Conservation (phyloP, 352 stramenopile species). For the Phytophthora ramorum region DNA sequence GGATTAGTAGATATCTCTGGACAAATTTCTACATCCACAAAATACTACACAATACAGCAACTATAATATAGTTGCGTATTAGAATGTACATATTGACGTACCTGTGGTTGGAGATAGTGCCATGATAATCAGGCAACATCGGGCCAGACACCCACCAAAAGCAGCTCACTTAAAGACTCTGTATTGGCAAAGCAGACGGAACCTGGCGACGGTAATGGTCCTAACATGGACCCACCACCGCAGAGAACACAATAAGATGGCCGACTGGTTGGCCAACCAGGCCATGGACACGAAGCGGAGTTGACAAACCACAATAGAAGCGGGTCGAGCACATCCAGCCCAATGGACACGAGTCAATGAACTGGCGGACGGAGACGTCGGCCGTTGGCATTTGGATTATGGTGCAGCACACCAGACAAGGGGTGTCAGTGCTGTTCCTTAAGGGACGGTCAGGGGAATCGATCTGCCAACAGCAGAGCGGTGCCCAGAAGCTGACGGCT, state of each 20-base stretch:
- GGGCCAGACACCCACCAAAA: neutral
- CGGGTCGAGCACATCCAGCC: neutral
- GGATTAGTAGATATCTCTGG: no score
- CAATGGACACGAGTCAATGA: neutral
- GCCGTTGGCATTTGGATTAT: neutral
- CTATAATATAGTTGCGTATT: no score
- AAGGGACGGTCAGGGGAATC: neutral
- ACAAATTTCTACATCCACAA: no score
- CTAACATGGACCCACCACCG: conserved; percentile 2
- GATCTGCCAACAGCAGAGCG: neutral
- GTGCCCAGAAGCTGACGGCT: neutral
- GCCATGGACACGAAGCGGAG: conserved; percentile 6
- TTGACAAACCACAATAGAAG: neutral
- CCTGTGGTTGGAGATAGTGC: conserved; percentile 8
- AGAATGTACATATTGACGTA: no score
- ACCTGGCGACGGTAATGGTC: neutral
- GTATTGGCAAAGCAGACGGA: conserved; percentile 3
- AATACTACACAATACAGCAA: no score
- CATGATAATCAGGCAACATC: conserved; percentile 16
- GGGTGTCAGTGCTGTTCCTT: neutral
- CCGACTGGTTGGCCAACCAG: conserved; percentile 1
- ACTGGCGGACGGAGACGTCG: neutral
- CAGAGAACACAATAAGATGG: conserved; percentile 10
- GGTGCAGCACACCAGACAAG: neutral
- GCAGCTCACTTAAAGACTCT: neutral